Base-by-base conservation (phyloP, 2,329 filamentous ascomycete species). In the Cyphellophora europaea region DNA sequence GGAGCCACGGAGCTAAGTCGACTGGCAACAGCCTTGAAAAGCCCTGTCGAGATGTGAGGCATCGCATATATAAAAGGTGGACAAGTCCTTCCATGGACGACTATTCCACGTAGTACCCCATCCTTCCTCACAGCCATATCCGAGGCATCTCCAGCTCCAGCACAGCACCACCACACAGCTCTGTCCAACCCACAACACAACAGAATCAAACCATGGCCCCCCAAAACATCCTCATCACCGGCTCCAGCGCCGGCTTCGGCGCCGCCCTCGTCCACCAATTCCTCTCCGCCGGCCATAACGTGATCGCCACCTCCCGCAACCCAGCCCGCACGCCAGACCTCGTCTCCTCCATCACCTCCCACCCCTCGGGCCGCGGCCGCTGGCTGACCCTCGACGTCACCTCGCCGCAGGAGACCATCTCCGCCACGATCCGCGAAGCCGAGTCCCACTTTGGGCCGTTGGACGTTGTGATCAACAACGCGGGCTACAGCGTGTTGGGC, bases 381-480 rank as follows among this genome's bases (percentile, higher is more conserved):
- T 45, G 42, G 44, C 32, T 43, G 25, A 15, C 39, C 11, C 27
- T 45, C 6, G 42, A 48, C 28, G 44, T 47, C 19, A 36, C 40
- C 11, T 38, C 27, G 12, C 23, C 41, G 4, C 33, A 33, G n/a
- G 8, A 17, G 1, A 30, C 28, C 19, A 38, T 53, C 25, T 41
- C 49, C 10, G 27, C 37, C 11, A 35, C 40, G 16, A 23, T 45
- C 5, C 18, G 35, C 12, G 33, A 43, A 19, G 36, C 39, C 11
- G 30, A 30, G 21, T 31, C 18, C 8, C 30, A 40, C 10, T 41
- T 48, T 23, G 38, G 29, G 19, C 30, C 35, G 17, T 46, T 53
- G 8, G 50, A 53, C 25, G 33, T 47, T 12, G 39, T 54, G 15
- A 37, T 53, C 19, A 54, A 53, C 30, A 54, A 54, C 27, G 51